phyloP scores from a whole-genome alignment of 176 grass and related monocot genomes.

The Bromus sterilis region DNA sequence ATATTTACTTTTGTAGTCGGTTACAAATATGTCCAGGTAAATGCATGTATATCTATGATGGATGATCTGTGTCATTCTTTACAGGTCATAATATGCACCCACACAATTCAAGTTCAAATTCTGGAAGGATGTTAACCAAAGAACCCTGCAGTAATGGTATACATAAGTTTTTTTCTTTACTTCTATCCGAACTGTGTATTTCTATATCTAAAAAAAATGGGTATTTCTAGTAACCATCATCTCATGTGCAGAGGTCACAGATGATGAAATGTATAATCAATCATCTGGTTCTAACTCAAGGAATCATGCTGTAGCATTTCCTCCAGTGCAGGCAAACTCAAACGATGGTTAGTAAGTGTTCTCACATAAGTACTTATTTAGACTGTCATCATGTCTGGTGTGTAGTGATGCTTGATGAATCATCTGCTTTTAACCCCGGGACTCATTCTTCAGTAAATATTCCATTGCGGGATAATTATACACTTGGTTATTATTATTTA shows the following conservation, averaged over 20 bases:
- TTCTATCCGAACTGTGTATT: background rate
- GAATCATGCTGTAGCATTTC: background rate
- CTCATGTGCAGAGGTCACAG: background rate
- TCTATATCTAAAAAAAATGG: background rate
- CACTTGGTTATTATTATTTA: background rate
- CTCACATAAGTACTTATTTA: background rate
- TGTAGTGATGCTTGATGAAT: background rate
- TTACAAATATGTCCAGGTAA: background rate
- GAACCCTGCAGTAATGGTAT: background rate
- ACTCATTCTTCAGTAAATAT: no score
- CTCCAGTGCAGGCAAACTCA: background rate
- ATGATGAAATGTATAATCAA: background rate
- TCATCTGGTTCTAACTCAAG: background rate
- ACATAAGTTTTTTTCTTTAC: background rate
- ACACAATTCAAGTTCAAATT: background rate
- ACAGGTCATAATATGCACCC: background rate
- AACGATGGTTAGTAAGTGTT: constrained; percentile 12
- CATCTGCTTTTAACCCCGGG: background rate
- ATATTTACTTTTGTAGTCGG: background rate
- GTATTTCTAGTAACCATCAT: background rate
- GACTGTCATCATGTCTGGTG: background rate
- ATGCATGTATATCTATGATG: background rate
- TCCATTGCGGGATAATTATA: no score
- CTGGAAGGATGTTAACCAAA: background rate
- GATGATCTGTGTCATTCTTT: background rate